These are phyloP conservation scores for Setaria italica DNA, from an alignment of 202 grass and related monocot species.

Conservation along the genomic window DNA sequence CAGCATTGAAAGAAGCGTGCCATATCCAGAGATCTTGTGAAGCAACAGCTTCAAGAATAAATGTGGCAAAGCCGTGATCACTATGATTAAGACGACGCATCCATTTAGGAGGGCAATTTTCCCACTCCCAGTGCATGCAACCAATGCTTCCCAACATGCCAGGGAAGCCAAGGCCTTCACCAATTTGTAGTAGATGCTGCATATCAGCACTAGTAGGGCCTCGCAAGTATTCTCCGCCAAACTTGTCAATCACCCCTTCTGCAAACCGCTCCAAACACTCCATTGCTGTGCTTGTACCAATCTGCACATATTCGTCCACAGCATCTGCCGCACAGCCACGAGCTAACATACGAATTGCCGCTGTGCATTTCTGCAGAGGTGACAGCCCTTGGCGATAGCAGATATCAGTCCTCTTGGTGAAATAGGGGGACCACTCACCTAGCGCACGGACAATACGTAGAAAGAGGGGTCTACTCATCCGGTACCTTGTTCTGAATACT, in stretches of 20 bases:
- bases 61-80: neutral
- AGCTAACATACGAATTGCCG: constrained; percentile 44
- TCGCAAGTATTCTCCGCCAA: constrained; percentile 43
- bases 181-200: constrained; percentile 28
- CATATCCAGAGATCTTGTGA: constrained; percentile 47
- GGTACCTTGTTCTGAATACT: constrained; percentile 33
- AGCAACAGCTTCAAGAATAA: constrained; percentile 42
- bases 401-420: constrained; percentile 48
- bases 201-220: constrained; percentile 40
- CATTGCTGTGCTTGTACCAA: constrained; percentile 36
- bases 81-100: constrained; percentile 39
- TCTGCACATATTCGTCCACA: constrained; percentile 36
- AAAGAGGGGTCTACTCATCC: constrained; percentile 48
- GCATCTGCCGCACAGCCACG: constrained; percentile 13
- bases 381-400: constrained; percentile 37
- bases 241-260: constrained; percentile 41
- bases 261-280: constrained; percentile 43
- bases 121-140: constrained; percentile 39
- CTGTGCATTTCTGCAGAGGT: constrained; percentile 50
- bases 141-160: constrained; percentile 46
- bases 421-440: constrained; percentile 49
- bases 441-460: constrained; percentile 43
- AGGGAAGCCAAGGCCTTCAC: constrained; percentile 40
- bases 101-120: constrained; percentile 46
- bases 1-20: constrained; percentile 31